phyloP scores from a whole-genome alignment of 805 yeast genomes.

The Candida nitratophila region DNA sequence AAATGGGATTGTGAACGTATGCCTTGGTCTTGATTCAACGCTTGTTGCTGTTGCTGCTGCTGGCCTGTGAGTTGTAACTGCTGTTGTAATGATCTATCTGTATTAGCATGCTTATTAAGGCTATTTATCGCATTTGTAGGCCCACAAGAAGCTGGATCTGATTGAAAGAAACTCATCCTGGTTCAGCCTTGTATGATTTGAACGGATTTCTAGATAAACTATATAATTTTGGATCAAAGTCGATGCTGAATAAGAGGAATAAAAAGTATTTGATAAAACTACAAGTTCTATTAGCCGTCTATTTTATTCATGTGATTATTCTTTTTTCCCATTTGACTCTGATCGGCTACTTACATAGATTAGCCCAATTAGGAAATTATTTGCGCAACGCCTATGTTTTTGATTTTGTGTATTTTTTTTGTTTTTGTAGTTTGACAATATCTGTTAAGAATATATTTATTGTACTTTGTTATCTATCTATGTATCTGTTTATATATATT shows the following conservation, averaged over 20 bases:
- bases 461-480: neutral
- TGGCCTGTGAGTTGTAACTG: neutral
- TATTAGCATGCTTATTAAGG: neutral
- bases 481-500: constrained; percentile 3
- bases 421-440: no score
- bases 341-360: neutral
- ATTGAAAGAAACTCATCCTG: constrained; percentile 2
- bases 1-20: neutral
- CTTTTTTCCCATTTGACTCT: neutral
- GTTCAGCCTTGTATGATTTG: no score
- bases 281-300: no score
- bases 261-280: no score
- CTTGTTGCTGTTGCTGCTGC: no score
- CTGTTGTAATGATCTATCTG: neutral
- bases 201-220: no score
- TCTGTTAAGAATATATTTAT: neutral
- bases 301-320: neutral
- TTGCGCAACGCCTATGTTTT: neutral
- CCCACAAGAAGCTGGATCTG: constrained; percentile 2
- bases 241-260: no score
- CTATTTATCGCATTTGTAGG: neutral
- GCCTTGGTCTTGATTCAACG: neutral
- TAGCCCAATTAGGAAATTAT: neutral
- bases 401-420: no score
- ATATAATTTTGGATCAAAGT: no score